A percentile compares a stretch with the other conserved stretches of the same genome.
phyloP scores from a whole-genome alignment of 345 rosid genomes.

The Moricandia arvensis region DNA sequence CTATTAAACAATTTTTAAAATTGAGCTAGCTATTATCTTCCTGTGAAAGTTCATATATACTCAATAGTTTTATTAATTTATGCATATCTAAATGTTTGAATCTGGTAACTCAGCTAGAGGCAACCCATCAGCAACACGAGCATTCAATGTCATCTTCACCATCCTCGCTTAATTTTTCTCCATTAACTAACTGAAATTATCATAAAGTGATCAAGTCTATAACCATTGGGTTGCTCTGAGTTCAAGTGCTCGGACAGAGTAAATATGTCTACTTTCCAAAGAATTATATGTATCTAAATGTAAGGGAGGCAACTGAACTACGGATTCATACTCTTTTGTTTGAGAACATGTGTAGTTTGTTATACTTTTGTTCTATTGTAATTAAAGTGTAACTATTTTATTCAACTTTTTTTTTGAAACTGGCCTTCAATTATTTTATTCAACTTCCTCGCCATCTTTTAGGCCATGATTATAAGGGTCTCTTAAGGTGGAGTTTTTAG shows the following conservation, averaged over 20 bases:
- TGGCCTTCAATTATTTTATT: too few species aligned
- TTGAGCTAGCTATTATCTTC: too few species aligned
- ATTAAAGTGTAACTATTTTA: too few species aligned
- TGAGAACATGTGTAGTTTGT: not conserved
- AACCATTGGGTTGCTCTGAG: not conserved
- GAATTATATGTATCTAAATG: not conserved
- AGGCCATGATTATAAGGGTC: too few species aligned
- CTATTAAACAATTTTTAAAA: too few species aligned
- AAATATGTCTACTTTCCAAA: not conserved
- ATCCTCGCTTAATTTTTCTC: conserved; percentile 48
- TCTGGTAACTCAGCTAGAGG: not conserved
- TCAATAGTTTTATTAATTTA: too few species aligned
- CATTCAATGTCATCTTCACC: conserved; percentile 99
- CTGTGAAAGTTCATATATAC: too few species aligned
- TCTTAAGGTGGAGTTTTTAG: too few species aligned
- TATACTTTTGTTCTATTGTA: not conserved
- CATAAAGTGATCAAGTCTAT: not conserved
- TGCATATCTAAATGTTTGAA: too few species aligned
- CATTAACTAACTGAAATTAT: conserved; percentile 17
- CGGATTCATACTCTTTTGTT: conserved; percentile 2
- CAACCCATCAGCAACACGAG: conserved; percentile 95
- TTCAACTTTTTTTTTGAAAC: not conserved
- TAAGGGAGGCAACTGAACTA: not conserved
- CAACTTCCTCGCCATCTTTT: not conserved
- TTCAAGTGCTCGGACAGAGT: not conserved